Evolutionary conservation across 1,284 basidiomycete genomes (phyloP).

Genomic region (Ganoderma lucidum): DNA sequence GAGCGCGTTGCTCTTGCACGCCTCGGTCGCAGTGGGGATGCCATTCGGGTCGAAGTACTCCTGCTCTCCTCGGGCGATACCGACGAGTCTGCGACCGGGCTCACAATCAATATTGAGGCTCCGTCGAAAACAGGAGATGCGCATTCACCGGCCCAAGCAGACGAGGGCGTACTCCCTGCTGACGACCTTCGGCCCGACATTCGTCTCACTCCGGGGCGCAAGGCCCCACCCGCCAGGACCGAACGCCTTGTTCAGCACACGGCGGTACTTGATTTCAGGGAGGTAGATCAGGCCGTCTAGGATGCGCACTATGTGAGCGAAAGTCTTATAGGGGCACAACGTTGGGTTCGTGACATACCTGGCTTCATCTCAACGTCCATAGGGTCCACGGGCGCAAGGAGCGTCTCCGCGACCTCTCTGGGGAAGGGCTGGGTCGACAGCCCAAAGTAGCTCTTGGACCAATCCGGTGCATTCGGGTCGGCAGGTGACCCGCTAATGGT

Average conservation of each 20-base stretch:
- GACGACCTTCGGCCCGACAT: slow-evolving; percentile 89
- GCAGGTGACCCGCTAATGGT: slow-evolving; percentile 21
- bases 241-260: slow-evolving; percentile 93
- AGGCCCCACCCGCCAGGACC: slow-evolving; percentile 98
- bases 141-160: slow-evolving; percentile 82
- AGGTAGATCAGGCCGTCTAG: slow-evolving; percentile 94
- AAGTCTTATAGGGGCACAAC: background rate
- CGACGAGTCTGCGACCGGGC: slow-evolving; percentile 74
- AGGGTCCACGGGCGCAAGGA: slow-evolving; percentile 81
- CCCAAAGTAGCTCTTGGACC: slow-evolving; percentile 90
- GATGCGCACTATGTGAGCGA: background rate
- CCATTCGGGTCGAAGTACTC: slow-evolving; percentile 95
- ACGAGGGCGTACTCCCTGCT: slow-evolving; percentile 96
- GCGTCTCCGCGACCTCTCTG: slow-evolving; percentile 75
- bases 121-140: background rate
- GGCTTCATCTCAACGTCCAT: slow-evolving; percentile 94
- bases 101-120: background rate
- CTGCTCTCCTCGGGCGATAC: slow-evolving; percentile 94
- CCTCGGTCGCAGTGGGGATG: slow-evolving; percentile 94
- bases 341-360: slow-evolving; percentile 55
- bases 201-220: slow-evolving; percentile 92
- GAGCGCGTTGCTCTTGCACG: slow-evolving; percentile 95
- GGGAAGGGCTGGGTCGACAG: slow-evolving; percentile 83
- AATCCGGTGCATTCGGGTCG: slow-evolving; percentile 57
- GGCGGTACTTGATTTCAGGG: slow-evolving; percentile 98